Percentiles rank a stretch among this genome's conserved stretches.
phyloP scores from a whole-genome alignment of 768 basidiomycete genomes.

The Mycena haematopus region DNA sequence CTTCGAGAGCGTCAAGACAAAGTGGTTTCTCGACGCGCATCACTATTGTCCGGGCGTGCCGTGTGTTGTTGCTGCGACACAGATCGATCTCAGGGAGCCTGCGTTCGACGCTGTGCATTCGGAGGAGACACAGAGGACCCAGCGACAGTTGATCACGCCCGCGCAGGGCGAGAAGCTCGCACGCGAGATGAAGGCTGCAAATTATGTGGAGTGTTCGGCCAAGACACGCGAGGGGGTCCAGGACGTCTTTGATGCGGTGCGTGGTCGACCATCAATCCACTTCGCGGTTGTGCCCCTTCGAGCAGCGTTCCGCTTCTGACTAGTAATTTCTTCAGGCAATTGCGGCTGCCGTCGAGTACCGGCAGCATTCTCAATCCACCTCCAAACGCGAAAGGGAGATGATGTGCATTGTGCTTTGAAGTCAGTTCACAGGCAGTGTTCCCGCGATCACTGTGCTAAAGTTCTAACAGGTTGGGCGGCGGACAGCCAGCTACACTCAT shows the following conservation, averaged over 20 bases:
- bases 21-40: slow-evolving; percentile 99
- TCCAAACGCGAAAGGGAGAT: too few species aligned
- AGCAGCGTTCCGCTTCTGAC: too few species aligned
- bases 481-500: too few species aligned
- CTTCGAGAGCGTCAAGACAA: slow-evolving; percentile 99
- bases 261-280: slow-evolving; percentile 36
- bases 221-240: slow-evolving; percentile 99
- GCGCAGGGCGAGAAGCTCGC: slow-evolving; percentile 95
- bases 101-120: slow-evolving; percentile 37
- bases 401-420: too few species aligned
- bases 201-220: slow-evolving; percentile 99
- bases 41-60: slow-evolving; percentile 99
- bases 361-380: slow-evolving; percentile 51
- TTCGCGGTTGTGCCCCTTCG: neutral
- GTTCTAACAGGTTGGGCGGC: too few species aligned
- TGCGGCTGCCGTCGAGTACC: slow-evolving; percentile 96
- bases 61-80: slow-evolving; percentile 98
- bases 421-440: too few species aligned
- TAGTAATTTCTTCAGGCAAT: slow-evolving; percentile 69
- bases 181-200: slow-evolving; percentile 95
- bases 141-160: slow-evolving; percentile 84
- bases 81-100: slow-evolving; percentile 89
- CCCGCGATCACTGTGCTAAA: too few species aligned
- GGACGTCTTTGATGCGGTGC: slow-evolving; percentile 99
- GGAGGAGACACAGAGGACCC: slow-evolving; percentile 36